Conservation (phyloP, 805 yeast species). For the Candida pini region DNA sequence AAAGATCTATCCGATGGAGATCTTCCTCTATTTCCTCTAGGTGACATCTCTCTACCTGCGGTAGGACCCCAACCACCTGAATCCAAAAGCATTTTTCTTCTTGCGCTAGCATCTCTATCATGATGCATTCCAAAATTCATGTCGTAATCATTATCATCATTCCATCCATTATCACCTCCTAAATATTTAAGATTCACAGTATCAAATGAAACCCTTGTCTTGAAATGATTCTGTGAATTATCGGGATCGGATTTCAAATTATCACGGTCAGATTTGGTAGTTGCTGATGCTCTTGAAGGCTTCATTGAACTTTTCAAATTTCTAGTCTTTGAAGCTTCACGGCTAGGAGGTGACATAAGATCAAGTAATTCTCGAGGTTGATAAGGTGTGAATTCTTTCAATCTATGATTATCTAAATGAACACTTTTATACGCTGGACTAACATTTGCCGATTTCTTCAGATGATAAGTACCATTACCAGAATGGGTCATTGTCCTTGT, state of each 20-base stretch:
- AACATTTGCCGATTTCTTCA: constrained; percentile 1
- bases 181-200: constrained; percentile 39
- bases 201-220: constrained; percentile 45
- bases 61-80: constrained; percentile 22
- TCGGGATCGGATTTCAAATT: neutral
- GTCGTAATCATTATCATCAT: constrained; percentile 16
- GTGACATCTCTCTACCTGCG: constrained; percentile 18
- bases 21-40: constrained; percentile 16
- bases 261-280: neutral
- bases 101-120: constrained; percentile 5
- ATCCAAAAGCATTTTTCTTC: constrained; percentile 10
- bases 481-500: constrained; percentile 22
- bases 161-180: constrained; percentile 17
- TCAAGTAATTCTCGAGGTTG: constrained; percentile 15
- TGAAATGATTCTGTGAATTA: constrained; percentile 6
- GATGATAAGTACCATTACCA: constrained; percentile 13
- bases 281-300: neutral
- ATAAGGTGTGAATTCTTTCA: constrained; percentile 16
- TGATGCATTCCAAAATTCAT: constrained; percentile 15
- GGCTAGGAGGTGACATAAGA: neutral
- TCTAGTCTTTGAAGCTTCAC: neutral
- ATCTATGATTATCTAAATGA: constrained; percentile 13
- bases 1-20: constrained; percentile 15
- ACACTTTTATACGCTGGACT: constrained; percentile 21
- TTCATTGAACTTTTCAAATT: constrained; percentile 1